These are phyloP conservation scores for Aspergillus ustus DNA, from an alignment of 2,329 filamentous ascomycete genomes.

Conservation along the genomic window DNA sequence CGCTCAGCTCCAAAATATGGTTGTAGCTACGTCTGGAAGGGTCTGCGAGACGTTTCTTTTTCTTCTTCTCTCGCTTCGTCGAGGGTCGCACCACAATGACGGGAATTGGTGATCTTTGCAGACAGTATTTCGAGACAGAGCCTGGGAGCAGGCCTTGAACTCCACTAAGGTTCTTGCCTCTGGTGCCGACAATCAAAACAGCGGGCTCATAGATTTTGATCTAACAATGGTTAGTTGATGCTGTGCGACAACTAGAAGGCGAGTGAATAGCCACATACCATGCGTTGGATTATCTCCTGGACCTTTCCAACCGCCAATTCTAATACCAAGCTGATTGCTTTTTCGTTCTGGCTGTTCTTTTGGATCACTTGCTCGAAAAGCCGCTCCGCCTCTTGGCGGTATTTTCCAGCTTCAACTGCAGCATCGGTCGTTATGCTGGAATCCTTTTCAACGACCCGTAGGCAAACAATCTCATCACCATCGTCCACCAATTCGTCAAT, in stretches of 20 bases:
- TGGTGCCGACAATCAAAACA: conserved; percentile 87
- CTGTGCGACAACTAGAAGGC: not conserved
- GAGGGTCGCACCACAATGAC: conserved; percentile 90
- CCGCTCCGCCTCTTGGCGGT: conserved; percentile 74
- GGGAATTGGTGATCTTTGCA: conserved; percentile 90
- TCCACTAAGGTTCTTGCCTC: conserved; percentile 80
- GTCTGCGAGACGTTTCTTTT: conserved; percentile 80
- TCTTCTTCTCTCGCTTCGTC: conserved; percentile 87
- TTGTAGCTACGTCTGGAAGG: conserved; percentile 76
- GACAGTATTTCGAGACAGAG: conserved; percentile 90
- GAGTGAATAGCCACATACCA: conserved; percentile 61
- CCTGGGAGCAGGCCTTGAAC: conserved; percentile 86
- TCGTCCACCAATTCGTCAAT: conserved; percentile 91
- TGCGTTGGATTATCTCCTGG: conserved; percentile 85
- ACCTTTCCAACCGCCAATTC: conserved; percentile 90
- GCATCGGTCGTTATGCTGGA: conserved; percentile 67
- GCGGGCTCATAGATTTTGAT: conserved; percentile 91
- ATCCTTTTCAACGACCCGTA: conserved; percentile 85
- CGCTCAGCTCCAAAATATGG: conserved; percentile 72
- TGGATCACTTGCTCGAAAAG: conserved; percentile 76
- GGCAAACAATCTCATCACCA: conserved; percentile 89
- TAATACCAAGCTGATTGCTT: conserved; percentile 81
- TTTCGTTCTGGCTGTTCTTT: conserved; percentile 77
- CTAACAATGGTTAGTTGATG: conserved; percentile 48
- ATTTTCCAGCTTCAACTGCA: conserved; percentile 68